Conservation (phyloP, 129 eudicot genomes). For the Arctium lappa region DNA sequence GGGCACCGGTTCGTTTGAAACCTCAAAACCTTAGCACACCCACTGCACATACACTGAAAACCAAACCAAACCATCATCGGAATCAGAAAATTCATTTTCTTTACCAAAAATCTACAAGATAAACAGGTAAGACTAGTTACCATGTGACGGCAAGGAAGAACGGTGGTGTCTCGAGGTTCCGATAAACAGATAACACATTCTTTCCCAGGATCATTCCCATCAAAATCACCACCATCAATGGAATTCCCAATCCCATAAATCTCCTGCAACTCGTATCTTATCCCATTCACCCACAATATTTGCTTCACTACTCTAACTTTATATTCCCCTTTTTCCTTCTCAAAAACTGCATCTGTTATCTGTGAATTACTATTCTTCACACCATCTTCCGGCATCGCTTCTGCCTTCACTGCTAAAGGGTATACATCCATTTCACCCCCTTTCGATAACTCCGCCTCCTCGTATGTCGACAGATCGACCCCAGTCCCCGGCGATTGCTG, state of each 20-base stretch:
- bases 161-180: conserved; percentile 93
- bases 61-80: neutral
- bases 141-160: conserved; percentile 99
- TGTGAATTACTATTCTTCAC: conserved; percentile 51
- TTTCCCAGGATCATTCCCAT: conserved; percentile 79
- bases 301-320: conserved; percentile 78
- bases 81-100: neutral
- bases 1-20: conserved; percentile 97
- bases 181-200: conserved; percentile 98
- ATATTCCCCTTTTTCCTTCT: conserved; percentile 73
- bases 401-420: conserved; percentile 87
- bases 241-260: conserved; percentile 94
- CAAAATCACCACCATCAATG: conserved; percentile 62
- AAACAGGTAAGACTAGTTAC: conserved; percentile 27
- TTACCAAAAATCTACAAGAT: neutral
- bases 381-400: conserved; percentile 46
- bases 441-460: conserved; percentile 45
- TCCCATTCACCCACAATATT: conserved; percentile 76
- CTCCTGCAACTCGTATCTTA: conserved; percentile 89
- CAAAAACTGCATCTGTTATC: conserved; percentile 81
- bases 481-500: conserved; percentile 85
- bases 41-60: conserved; percentile 94
- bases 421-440: conserved; percentile 46
- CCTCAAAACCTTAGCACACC: conserved; percentile 93
- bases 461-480: conserved; percentile 61